A percentile compares a stretch with the other conserved stretches of the same genome.
Conservation (phyloP, 2,329 filamentous ascomycete genomes). For the Trematosphaeria pertusa region DNA sequence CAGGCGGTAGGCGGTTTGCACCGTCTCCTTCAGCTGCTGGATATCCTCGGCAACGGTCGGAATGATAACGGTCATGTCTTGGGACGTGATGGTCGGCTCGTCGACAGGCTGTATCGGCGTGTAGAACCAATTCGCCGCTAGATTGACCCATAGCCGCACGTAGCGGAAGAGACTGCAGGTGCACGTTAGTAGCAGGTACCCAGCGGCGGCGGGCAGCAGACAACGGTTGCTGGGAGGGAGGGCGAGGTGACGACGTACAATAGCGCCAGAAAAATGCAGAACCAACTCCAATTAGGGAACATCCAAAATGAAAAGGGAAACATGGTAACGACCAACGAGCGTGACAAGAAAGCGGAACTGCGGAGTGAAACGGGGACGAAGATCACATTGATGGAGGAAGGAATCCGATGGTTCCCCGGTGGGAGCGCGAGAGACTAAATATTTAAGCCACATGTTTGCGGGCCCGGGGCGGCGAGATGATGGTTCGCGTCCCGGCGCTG, state of each 20-base stretch:
- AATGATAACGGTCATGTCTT: slow-evolving; percentile 93
- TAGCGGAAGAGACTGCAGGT: slow-evolving; percentile 80
- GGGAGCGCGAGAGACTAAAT: slow-evolving; percentile 48
- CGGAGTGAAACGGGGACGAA: slow-evolving; percentile 43
- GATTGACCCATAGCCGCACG: slow-evolving; percentile 82
- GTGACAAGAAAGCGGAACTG: slow-evolving; percentile 45
- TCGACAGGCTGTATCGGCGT: slow-evolving; percentile 82
- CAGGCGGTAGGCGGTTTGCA: slow-evolving; percentile 77
- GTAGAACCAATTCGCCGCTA: slow-evolving; percentile 78
- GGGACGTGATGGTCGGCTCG: slow-evolving; percentile 77
- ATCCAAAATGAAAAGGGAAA: slow-evolving; percentile 46
- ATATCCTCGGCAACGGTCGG: slow-evolving; percentile 90
- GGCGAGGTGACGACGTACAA: slow-evolving; percentile 40
- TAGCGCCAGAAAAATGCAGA: slow-evolving; percentile 43
- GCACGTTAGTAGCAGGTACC: slow-evolving; percentile 28
- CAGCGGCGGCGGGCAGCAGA: background rate
- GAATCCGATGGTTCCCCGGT: slow-evolving; percentile 47
- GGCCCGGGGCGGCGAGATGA: slow-evolving; percentile 47
- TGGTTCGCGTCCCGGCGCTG: slow-evolving; percentile 49
- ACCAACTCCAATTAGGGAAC: slow-evolving; percentile 50
- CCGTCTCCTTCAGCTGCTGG: slow-evolving; percentile 80
- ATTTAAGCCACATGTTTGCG: slow-evolving; percentile 50
- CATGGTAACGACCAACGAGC: slow-evolving; percentile 48
- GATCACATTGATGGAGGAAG: slow-evolving; percentile 50
- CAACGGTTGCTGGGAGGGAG: background rate